phyloP scores from a whole-genome alignment of 768 basidiomycete species.

The Hirschioporus abietinus region DNA sequence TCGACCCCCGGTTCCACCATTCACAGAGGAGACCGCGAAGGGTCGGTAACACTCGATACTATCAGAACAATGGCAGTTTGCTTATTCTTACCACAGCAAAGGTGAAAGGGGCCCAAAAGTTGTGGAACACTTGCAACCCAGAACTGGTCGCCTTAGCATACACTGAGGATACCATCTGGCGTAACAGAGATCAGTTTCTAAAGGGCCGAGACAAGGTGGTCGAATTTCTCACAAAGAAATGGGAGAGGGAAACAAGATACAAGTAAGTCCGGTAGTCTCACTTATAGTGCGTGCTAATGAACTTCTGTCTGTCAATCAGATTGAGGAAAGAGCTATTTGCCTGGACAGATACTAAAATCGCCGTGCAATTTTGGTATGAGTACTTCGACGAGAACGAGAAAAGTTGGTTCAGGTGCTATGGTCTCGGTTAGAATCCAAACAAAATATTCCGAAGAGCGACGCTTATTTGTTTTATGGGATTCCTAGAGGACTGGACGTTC shows the following conservation, averaged over 20 bases:
- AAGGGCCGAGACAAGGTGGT: constrained; percentile 38
- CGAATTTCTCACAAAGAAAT: constrained; percentile 44
- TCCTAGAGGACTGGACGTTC: constrained; percentile 49
- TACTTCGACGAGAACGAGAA: constrained; percentile 27
- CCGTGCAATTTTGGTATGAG: constrained; percentile 51
- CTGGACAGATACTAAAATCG: constrained; percentile 49
- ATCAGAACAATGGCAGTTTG: background rate
- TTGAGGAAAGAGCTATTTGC: constrained; percentile 51
- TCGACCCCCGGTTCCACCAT: background rate
- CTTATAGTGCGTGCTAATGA: background rate
- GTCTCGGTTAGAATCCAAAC: constrained; percentile 27
- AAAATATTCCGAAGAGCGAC: constrained; percentile 7
- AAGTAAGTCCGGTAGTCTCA: constrained; percentile 13
- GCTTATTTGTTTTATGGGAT: background rate
- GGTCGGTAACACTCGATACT: background rate
- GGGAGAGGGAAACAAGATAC: constrained; percentile 47
- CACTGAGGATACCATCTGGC: constrained; percentile 48
- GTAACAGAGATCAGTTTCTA: constrained; percentile 49
- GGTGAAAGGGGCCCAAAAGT: constrained; percentile 45
- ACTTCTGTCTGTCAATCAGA: background rate
- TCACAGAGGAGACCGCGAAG: background rate
- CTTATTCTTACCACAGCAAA: constrained; percentile 20
- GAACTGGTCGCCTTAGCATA: constrained; percentile 40
- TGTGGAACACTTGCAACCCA: constrained; percentile 39
- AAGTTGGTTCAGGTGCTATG: constrained; percentile 43